Percentiles rank a stretch among this genome's conserved stretches.
Evolutionary conservation across 2,329 filamentous ascomycete genomes (phyloP).

Genomic region (Fonsecaea erecta): DNA sequence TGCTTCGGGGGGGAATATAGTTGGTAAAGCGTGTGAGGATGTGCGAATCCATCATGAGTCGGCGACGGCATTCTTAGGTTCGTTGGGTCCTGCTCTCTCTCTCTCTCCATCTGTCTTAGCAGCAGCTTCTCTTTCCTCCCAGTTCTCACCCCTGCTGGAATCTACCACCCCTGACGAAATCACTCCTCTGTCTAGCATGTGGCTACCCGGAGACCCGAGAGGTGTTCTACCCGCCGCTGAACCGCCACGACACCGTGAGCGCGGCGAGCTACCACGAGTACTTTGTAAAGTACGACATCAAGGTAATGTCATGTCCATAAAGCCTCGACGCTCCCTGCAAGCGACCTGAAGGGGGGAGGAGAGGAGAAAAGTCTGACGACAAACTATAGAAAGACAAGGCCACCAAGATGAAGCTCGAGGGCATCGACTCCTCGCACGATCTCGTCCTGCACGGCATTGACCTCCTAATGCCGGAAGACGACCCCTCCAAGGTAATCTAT

Average conservation of each 20-base stretch:
- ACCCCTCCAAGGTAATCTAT: constrained; percentile 19
- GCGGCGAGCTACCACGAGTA: constrained; percentile 28
- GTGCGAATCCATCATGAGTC: constrained; percentile 28
- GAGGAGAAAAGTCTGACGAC: too few species aligned
- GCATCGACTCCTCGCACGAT: constrained; percentile 24
- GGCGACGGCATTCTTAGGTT: constrained; percentile 27
- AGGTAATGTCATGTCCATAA: constrained; percentile 11
- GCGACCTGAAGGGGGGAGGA: too few species aligned
- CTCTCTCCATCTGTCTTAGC: not conserved
- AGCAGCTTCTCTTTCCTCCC: not conserved
- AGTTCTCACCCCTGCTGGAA: not conserved
- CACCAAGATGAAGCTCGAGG: constrained; percentile 23
- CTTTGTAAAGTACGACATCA: constrained; percentile 32
- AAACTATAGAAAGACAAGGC: constrained; percentile 15
- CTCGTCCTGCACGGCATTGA: constrained; percentile 31
- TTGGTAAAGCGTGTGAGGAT: constrained; percentile 31
- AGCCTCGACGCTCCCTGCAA: too few species aligned
- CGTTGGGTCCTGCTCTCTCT: not conserved
- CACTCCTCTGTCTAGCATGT: constrained; percentile 20
- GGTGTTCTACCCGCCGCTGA: constrained; percentile 25
- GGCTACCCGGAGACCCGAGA: constrained; percentile 28
- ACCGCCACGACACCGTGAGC: constrained; percentile 15
- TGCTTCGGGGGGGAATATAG: constrained; percentile 3
- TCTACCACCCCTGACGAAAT: not conserved
- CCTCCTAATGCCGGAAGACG: constrained; percentile 16